Conservation (phyloP, 768 basidiomycete genomes). For the Panaeolus papilionaceus region DNA sequence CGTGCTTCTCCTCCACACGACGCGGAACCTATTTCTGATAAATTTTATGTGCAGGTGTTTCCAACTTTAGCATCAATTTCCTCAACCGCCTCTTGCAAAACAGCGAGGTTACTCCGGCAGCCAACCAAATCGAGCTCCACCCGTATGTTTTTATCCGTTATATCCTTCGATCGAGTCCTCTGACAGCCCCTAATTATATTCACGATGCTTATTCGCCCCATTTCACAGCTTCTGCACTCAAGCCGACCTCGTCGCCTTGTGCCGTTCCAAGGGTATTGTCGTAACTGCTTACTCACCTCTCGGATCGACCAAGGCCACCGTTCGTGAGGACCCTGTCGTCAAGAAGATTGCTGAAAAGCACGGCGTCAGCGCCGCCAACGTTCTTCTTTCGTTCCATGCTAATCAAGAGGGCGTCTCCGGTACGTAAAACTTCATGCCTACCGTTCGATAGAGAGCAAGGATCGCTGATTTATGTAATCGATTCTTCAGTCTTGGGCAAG, state of each 20-base stretch:
- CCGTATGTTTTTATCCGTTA: slow-evolving; percentile 50
- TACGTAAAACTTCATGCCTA: slow-evolving; percentile 28
- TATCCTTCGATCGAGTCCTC: not conserved
- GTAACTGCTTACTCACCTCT: slow-evolving; percentile 84
- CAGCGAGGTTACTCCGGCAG: slow-evolving; percentile 68
- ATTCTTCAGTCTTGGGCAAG: slow-evolving; percentile 66
- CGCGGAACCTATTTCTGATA: not conserved
- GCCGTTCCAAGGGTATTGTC: slow-evolving; percentile 67
- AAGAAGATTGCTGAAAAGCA: slow-evolving; percentile 67
- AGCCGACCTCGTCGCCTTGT: slow-evolving; percentile 67
- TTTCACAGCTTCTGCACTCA: slow-evolving; percentile 61
- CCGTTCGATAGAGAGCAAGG: not conserved
- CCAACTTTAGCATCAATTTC: slow-evolving; percentile 73
- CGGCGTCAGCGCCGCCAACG: slow-evolving; percentile 61
- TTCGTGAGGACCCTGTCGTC: slow-evolving; percentile 66
- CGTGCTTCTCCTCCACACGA: slow-evolving; percentile 16
- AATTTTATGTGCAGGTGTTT: slow-evolving; percentile 49
- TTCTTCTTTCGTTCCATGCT: slow-evolving; percentile 77
- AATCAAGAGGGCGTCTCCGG: slow-evolving; percentile 65
- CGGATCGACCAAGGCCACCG: slow-evolving; percentile 72
- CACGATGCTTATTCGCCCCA: not conserved
- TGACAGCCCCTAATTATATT: not conserved
- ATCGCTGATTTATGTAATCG: slow-evolving; percentile 2
- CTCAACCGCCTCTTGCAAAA: slow-evolving; percentile 65
- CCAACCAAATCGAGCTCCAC: slow-evolving; percentile 83